A percentile compares a stretch with the other conserved stretches of the same genome.
phyloP scores from a whole-genome alignment of 2,329 filamentous ascomycete genomes.

The Rhexocercosporidium sp. region DNA sequence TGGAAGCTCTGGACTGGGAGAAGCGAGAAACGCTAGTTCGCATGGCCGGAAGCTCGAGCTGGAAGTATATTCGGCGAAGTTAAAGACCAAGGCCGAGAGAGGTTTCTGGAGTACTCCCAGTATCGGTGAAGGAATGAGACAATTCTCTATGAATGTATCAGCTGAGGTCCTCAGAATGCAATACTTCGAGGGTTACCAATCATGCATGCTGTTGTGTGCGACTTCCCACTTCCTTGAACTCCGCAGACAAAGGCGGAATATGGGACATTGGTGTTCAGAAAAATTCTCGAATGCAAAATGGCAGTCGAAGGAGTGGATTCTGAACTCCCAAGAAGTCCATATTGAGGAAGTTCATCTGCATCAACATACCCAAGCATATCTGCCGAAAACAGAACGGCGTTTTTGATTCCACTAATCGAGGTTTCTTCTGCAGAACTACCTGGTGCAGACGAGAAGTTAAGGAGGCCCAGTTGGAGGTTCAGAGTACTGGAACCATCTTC shows the following conservation, averaged over 20 bases:
- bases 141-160: constrained; percentile 49
- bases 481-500: constrained; percentile 8
- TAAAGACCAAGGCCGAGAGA: constrained; percentile 59
- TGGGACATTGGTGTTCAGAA: constrained; percentile 59
- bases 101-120: constrained; percentile 52
- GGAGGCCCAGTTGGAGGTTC: constrained; percentile 15
- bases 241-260: constrained; percentile 67
- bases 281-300: constrained; percentile 42
- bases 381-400: constrained; percentile 25
- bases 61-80: constrained; percentile 56
- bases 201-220: constrained; percentile 62
- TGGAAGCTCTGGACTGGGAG: constrained; percentile 8
- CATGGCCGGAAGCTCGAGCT: constrained; percentile 44
- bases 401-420: constrained; percentile 15
- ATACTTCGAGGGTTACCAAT: constrained; percentile 17
- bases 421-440: not conserved
- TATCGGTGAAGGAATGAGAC: constrained; percentile 42
- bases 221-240: constrained; percentile 66
- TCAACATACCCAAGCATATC: constrained; percentile 8
- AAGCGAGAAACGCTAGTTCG: constrained; percentile 61
- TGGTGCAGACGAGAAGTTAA: constrained; percentile 6
- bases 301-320: constrained; percentile 13
- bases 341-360: constrained; percentile 14
- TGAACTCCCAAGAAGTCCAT: constrained; percentile 18
- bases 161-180: constrained; percentile 1